These are phyloP conservation scores for Cytospora paraplurivora DNA, from an alignment of 2,329 filamentous ascomycete genomes.

Conservation along the genomic window DNA sequence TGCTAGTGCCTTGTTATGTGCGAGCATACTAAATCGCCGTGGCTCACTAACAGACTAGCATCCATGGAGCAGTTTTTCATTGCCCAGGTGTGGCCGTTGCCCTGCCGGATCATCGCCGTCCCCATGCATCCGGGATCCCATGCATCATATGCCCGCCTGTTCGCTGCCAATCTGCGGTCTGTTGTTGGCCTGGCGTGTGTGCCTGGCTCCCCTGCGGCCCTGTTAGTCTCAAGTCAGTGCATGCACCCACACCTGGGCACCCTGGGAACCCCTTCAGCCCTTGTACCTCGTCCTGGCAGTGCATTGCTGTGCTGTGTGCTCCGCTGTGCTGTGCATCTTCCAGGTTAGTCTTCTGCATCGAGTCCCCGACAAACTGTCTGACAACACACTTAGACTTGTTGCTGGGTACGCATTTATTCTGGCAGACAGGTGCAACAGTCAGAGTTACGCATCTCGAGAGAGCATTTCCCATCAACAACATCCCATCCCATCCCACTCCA, in stretches of 20 bases:
- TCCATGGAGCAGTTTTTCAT: neutral
- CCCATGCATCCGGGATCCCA: neutral
- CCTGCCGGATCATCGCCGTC: slow-evolving; percentile 2
- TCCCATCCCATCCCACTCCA: slow-evolving; percentile 8
- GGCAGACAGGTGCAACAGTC: slow-evolving; percentile 5
- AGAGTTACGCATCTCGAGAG: neutral
- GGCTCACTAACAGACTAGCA: neutral
- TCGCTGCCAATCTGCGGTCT: slow-evolving; percentile 4
- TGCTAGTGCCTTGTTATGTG: slow-evolving; percentile 2
- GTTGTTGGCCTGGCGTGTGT: neutral
- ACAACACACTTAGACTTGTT: slow-evolving; percentile 9
- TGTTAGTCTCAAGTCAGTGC: too few species aligned
- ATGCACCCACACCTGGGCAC: too few species aligned
- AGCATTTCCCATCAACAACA: slow-evolving; percentile 10
- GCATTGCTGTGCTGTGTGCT: slow-evolving; percentile 1
- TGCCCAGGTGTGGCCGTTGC: neutral
- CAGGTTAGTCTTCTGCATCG: slow-evolving; percentile 13
- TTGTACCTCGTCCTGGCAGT: neutral
- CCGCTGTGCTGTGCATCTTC: slow-evolving; percentile 6
- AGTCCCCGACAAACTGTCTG: slow-evolving; percentile 16
- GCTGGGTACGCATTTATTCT: slow-evolving; percentile 5
- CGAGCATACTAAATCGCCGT: slow-evolving; percentile 5
- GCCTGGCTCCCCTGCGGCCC: too few species aligned
- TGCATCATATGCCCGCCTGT: neutral
- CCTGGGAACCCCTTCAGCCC: too few species aligned